Percentiles rank a stretch among this genome's conserved stretches.
Evolutionary conservation across 2,329 filamentous ascomycete genomes (phyloP).

Genomic region (Microdochium paspali): DNA sequence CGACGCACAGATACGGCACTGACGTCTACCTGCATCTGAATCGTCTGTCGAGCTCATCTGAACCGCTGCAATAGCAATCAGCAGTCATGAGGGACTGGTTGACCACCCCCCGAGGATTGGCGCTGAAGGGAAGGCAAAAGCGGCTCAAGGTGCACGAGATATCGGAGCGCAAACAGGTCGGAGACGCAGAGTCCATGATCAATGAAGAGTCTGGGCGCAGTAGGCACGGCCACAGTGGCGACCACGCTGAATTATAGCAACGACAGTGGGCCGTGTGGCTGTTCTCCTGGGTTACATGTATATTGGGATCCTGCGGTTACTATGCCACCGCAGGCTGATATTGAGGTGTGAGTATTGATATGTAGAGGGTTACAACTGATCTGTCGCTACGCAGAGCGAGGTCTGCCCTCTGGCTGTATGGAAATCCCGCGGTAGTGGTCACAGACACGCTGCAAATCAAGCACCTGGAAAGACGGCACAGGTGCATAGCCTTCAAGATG

Average conservation of each 20-base stretch:
- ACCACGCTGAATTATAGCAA: neutral
- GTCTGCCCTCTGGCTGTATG: too few relatives aligned
- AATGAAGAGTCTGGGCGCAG: neutral
- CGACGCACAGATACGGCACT: constrained; percentile 69
- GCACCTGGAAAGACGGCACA: too few relatives aligned
- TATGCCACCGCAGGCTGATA: neutral
- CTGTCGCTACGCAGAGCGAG: too few relatives aligned
- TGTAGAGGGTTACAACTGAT: too few relatives aligned
- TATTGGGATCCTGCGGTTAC: neutral
- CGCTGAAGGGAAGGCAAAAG: constrained; percentile 53
- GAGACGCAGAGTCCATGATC: constrained; percentile 46
- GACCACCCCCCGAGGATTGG: constrained; percentile 52
- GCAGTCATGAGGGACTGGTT: constrained; percentile 72
- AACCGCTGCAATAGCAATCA: constrained; percentile 92
- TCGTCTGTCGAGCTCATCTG: constrained; percentile 86
- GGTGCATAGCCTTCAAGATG: too few relatives aligned
- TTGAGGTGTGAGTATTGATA: neutral
- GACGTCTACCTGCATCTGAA: constrained; percentile 98
- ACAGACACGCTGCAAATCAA: too few relatives aligned
- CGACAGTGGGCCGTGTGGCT: constrained; percentile 1
- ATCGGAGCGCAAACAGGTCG: constrained; percentile 81
- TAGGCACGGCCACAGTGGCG: neutral
- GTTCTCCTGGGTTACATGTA: neutral
- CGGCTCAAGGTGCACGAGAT: constrained; percentile 66
- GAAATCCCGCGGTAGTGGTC: too few relatives aligned